Evolutionary conservation across 2,329 filamentous ascomycete genomes (phyloP).

Genomic region (Aspergillus uvarum): DNA sequence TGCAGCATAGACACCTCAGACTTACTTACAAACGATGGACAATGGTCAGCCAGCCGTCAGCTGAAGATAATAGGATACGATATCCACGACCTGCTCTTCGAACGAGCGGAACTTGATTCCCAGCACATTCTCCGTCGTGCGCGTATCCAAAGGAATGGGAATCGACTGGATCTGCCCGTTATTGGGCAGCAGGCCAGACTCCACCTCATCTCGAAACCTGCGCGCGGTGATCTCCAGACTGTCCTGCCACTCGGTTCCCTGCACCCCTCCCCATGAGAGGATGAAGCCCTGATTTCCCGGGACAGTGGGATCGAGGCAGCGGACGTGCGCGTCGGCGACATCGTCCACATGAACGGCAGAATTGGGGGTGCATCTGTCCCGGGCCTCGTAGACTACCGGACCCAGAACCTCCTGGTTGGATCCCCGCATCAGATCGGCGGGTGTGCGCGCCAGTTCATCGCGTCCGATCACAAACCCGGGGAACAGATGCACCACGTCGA

Average conservation of each 20-base stretch:
- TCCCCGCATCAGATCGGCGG: not conserved
- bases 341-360: not conserved
- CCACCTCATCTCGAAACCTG: not conserved
- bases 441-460: not conserved
- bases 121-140: too few relatives aligned
- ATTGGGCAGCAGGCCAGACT: not conserved
- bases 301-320: not conserved
- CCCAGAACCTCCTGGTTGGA: not conserved
- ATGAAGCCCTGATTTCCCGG: not conserved
- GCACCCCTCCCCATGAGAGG: not conserved
- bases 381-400: not conserved
- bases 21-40: too few relatives aligned
- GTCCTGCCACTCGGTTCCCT: not conserved
- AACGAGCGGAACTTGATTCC: too few relatives aligned
- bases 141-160: too few relatives aligned
- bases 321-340: not conserved
- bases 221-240: not conserved
- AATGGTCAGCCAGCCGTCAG: too few relatives aligned
- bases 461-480: not conserved
- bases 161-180: too few relatives aligned
- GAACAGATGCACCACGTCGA: not conserved
- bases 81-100: too few relatives aligned
- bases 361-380: not conserved
- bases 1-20: too few relatives aligned
- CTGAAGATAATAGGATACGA: too few relatives aligned